Evolutionary conservation across 2,329 filamentous ascomycete species (phyloP), one percentile per base, ranked within the genome.

Genomic region (Epichloe uncinata): DNA sequence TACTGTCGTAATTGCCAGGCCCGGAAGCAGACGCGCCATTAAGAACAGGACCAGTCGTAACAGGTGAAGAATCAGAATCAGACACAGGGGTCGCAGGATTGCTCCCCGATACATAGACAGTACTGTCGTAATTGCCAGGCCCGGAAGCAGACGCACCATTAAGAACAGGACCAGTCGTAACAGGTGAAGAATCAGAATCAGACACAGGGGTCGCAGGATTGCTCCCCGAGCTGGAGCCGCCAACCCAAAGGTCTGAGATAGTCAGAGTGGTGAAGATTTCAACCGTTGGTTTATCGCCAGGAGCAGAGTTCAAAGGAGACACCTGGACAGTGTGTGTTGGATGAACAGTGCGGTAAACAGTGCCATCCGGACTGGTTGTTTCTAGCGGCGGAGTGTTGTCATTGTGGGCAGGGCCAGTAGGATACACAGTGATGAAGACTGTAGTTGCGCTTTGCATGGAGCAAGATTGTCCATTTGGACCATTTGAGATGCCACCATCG

Each of bases 351-450:
- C 54, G 50, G 16, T 49, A 49, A 44, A 50, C 47, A 38, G 59
- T 58, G 22, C 54, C 55, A 18, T 54, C 54, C 26, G 60, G 50
- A 42, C 49, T 55, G 47, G 52, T 51, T 18, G 40, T 52, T 16
- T 47, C 52, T 26, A 49, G 37, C 50, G 46, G 45, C 6, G 51
- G 48, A 18, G 33, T 50, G 43, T 48, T 42, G 11, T 30, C 47
- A 16, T 42, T 45, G 51, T 42, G 51, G 49, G 44, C 55, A 55
- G 63, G 53, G 42, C 56, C 59, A 50, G 62, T 60, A 13, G 68
- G 65, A 48, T 63, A 65, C 46, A 75, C 62, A 35, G 74, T 75
- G 54, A 77, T 61, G 55, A 74, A 72, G 53, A 76, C 66, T 38
- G 73, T 76, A 36, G 64, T 67, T 36, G 68, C 69, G 7, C 60